Conservation (phyloP, 2,329 filamentous ascomycete species). For the Neoarthrinium moseri region DNA sequence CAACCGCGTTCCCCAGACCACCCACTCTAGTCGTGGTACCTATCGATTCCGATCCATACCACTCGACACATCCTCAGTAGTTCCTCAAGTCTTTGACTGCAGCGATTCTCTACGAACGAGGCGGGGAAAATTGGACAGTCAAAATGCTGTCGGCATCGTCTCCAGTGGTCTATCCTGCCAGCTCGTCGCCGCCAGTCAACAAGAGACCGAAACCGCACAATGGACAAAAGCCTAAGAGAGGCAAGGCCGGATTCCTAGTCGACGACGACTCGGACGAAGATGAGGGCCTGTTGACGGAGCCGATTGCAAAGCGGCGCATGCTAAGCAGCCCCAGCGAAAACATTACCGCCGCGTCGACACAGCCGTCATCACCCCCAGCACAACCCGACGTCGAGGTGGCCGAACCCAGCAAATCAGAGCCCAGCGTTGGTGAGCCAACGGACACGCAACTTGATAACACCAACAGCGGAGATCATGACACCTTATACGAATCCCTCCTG, state of each 20-base stretch:
- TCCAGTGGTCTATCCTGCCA: slow-evolving; percentile 53
- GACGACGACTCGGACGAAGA: slow-evolving; percentile 39
- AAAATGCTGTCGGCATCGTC: slow-evolving; percentile 62
- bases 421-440: background rate
- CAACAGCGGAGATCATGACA: background rate
- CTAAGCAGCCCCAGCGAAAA: slow-evolving; percentile 27
- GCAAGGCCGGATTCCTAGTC: slow-evolving; percentile 41
- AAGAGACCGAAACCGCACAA: slow-evolving; percentile 37
- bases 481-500: slow-evolving; percentile 16
- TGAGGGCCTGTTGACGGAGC: slow-evolving; percentile 29
- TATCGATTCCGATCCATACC: too few relatives aligned
- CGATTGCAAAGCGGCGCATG: slow-evolving; percentile 43
- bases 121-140: too few relatives aligned
- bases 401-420: background rate
- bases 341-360: slow-evolving; percentile 16
- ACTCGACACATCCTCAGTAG: too few relatives aligned
- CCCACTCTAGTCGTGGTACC: too few relatives aligned
- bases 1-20: too few relatives aligned
- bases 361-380: slow-evolving; percentile 20
- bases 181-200: slow-evolving; percentile 36
- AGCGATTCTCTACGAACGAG: too few relatives aligned
- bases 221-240: slow-evolving; percentile 28
- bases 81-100: too few relatives aligned
- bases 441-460: background rate
- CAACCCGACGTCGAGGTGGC: slow-evolving; percentile 11